Conservation (phyloP, 306 rosid species). For the Canavalia ensiformis region DNA sequence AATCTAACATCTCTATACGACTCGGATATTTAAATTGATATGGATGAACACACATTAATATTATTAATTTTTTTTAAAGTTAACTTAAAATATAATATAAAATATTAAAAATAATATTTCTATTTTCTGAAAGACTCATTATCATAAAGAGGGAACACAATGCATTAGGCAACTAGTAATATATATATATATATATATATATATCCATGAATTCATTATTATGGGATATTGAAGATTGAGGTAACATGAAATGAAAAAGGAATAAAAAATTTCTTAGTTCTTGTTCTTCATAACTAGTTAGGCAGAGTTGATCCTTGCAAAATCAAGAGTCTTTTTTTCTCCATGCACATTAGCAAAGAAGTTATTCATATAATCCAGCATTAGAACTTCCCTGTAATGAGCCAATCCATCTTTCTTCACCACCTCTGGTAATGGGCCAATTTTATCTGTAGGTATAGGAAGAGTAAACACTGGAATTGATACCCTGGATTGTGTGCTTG, state of each 20-base stretch:
- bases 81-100: no score
- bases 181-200: no score
- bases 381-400: slow-evolving; percentile 54
- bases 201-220: no score
- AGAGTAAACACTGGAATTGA: slow-evolving; percentile 58
- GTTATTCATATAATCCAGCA: slow-evolving; percentile 64
- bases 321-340: slow-evolving; percentile 70
- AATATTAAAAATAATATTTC: no score
- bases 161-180: no score
- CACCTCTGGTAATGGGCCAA: slow-evolving; percentile 58
- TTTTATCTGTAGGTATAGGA: slow-evolving; percentile 47
- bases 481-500: slow-evolving; percentile 63
- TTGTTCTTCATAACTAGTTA: no score
- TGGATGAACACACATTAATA: no score
- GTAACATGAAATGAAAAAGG: background rate
- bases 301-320: slow-evolving; percentile 46
- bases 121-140: no score
- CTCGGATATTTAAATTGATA: no score
- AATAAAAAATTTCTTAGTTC: background rate
- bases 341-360: slow-evolving; percentile 61
- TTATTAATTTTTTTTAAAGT: no score
- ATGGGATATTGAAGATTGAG: background rate
- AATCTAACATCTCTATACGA: no score
- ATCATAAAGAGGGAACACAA: no score
- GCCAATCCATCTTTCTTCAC: slow-evolving; percentile 61